phyloP scores from a whole-genome alignment of 2,329 filamentous ascomycete species.

The Fusarium abutilonis region DNA sequence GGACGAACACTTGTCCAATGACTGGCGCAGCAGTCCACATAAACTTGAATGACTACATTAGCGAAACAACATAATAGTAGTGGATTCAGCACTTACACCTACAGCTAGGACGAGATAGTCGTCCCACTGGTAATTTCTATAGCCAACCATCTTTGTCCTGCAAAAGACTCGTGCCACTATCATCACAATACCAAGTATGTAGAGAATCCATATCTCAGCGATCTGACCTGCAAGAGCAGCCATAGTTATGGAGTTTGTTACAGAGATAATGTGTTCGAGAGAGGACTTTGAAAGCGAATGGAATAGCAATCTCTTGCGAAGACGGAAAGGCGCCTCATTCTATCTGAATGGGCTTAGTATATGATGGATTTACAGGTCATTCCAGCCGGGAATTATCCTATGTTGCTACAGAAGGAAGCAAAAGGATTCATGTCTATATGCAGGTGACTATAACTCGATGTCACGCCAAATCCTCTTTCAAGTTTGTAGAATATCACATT shows the following conservation, averaged over 20 bases:
- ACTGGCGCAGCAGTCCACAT: conserved; percentile 37
- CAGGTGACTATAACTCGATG: background rate
- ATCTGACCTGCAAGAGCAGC: conserved; percentile 20
- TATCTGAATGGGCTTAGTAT: background rate
- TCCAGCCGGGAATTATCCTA: background rate
- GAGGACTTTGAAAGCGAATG: background rate
- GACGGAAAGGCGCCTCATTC: no score
- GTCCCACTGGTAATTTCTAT: conserved; percentile 47
- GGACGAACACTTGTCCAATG: conserved; percentile 43
- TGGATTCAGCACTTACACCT: background rate
- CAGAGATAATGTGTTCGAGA: background rate
- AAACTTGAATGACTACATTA: conserved; percentile 7
- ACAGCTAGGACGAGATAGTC: conserved; percentile 46
- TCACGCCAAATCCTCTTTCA: background rate
- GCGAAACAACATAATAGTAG: background rate
- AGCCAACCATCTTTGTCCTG: conserved; percentile 49
- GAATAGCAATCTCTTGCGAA: no score
- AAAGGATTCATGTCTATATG: background rate
- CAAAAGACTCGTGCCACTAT: conserved; percentile 48
- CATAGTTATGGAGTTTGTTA: background rate
- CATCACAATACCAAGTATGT: conserved; percentile 45
- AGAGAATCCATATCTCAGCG: conserved; percentile 53
- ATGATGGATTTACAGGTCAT: background rate
- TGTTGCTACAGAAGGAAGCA: background rate
- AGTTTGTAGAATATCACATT: background rate